These are phyloP conservation scores for Eimeria tenella DNA, from an alignment of 169 alveolate genomes.

Conservation along the genomic window DNA sequence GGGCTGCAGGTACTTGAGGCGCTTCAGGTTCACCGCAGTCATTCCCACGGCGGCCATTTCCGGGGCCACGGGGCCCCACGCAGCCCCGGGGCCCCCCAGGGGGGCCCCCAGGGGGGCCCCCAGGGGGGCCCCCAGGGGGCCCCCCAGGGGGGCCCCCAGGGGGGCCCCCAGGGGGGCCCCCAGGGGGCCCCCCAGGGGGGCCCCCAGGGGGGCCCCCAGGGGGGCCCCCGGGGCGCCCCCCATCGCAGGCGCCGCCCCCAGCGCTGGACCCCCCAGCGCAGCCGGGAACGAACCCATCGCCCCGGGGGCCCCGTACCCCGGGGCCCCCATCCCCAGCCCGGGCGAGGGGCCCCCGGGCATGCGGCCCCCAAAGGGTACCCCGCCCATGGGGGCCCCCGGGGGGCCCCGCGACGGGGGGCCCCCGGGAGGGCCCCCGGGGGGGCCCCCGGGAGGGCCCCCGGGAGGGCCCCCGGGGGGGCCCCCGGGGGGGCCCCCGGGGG, in stretches of 20 bases:
- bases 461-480: too few species aligned
- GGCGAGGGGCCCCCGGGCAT: neutral
- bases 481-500: too few species aligned
- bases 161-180: conserved; percentile 7
- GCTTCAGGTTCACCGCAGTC: conserved; percentile 32
- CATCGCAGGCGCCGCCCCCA: conserved; percentile 2
- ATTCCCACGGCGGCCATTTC: conserved; percentile 67
- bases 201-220: conserved; percentile 21
- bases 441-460: neutral
- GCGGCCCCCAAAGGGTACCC: neutral
- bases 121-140: neutral
- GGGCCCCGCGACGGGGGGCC: neutral
- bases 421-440: neutral
- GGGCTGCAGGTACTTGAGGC: conserved; percentile 60
- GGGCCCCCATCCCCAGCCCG: too few species aligned
- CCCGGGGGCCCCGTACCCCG: neutral
- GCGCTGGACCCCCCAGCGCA: neutral
- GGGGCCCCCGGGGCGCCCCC: conserved; percentile 21
- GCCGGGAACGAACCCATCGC: too few species aligned
- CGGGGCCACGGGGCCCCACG: conserved; percentile 65
- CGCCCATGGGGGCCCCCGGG: neutral
- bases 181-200: neutral
- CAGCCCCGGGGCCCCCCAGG: conserved; percentile 59
- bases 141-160: conserved; percentile 20
- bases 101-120: conserved; percentile 56